Conservation (phyloP, 108 stramenopile species). For the Schizochytrium sp. region DNA sequence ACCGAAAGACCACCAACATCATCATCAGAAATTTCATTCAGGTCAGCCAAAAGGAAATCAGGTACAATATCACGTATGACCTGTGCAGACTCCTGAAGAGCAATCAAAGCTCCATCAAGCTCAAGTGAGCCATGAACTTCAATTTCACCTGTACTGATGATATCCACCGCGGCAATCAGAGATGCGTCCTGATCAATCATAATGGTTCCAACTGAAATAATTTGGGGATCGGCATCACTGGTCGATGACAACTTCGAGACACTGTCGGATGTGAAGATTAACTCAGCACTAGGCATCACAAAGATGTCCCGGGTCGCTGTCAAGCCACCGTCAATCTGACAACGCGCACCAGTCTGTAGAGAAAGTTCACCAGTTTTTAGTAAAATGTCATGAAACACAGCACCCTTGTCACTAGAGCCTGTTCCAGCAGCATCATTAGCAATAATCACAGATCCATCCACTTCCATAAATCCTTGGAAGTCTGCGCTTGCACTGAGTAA, state of each 20-base stretch:
- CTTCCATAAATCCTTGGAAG: slow-evolving; percentile 16
- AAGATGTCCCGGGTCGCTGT: not conserved
- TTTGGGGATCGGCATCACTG: not conserved
- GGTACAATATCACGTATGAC: not conserved
- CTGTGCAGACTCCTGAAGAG: not conserved
- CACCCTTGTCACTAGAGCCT: not conserved
- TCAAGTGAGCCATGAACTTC: not conserved
- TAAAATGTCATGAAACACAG: not conserved
- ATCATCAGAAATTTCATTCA: slow-evolving; percentile 14
- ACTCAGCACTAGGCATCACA: slow-evolving; percentile 14
- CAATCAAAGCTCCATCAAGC: not conserved
- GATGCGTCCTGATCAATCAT: slow-evolving; percentile 24
- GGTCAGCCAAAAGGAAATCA: not conserved
- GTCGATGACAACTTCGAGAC: slow-evolving; percentile 1
- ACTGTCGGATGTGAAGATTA: slow-evolving; percentile 11
- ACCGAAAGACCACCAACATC: slow-evolving; percentile 18
- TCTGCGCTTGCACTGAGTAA: not conserved
- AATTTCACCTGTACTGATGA: slow-evolving; percentile 35
- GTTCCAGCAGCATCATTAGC: not conserved
- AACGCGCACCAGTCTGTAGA: not conserved
- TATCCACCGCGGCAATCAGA: not conserved
- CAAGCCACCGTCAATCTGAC: not conserved
- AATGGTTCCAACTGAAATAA: not conserved
- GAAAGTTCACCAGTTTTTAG: not conserved
- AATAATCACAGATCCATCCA: not conserved